Percentiles rank a stretch among this genome's conserved stretches.
These are phyloP conservation scores for Lactifluus volemus DNA, from an alignment of 768 basidiomycete genomes.

Conservation along the genomic window DNA sequence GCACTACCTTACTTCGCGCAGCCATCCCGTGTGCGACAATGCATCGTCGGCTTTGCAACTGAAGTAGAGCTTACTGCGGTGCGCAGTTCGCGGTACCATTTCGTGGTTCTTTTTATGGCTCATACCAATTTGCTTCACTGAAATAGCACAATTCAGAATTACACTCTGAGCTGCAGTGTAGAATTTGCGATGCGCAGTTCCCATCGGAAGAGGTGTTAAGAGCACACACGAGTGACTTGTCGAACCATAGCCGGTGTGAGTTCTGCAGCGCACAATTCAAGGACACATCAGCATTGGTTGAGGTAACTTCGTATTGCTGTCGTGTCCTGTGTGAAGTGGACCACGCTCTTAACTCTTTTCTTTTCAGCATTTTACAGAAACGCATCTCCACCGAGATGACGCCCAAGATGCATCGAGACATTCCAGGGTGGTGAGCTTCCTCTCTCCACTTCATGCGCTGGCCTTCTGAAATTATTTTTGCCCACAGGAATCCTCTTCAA, in stretches of 20 bases:
- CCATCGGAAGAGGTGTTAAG: conserved; percentile 4
- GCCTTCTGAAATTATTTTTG: not conserved
- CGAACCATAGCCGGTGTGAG: conserved; percentile 14
- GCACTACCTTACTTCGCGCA: conserved; percentile 15
- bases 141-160: conserved; percentile 10
- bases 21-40: conserved; percentile 11
- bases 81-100: not conserved
- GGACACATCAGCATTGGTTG: conserved; percentile 14
- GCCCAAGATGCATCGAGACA: not conserved
- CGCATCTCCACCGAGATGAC: conserved; percentile 3
- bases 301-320: conserved; percentile 1
- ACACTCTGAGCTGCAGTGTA: conserved; percentile 10
- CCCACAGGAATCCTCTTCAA: not conserved
- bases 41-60: conserved; percentile 11
- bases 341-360: not conserved
- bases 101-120: not conserved
- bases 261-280: conserved; percentile 16
- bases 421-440: not conserved
- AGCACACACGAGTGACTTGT: not conserved
- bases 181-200: conserved; percentile 9
- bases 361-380: conserved; percentile 11
- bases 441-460: not conserved
- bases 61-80: conserved; percentile 10
- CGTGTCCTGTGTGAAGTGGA: not conserved
- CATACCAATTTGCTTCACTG: not conserved